phyloP scores from a whole-genome alignment of 305 asterid genomes.

The Galium porrigens region DNA sequence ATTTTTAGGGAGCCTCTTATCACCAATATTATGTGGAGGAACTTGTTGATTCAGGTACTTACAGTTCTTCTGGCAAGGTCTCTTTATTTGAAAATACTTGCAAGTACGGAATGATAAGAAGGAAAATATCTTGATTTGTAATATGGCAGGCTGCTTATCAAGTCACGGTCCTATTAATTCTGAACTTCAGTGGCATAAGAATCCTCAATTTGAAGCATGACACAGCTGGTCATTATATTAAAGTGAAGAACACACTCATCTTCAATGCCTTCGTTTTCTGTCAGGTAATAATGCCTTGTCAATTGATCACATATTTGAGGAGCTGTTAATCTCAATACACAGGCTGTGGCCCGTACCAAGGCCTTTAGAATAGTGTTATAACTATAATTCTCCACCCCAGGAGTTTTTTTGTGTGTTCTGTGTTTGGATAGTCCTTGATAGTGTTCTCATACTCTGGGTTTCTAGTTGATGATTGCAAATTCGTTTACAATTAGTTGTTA shows the following conservation, averaged over 20 bases:
- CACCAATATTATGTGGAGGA: constrained; percentile 97
- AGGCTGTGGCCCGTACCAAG: not conserved
- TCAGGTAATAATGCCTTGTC: constrained; percentile 36
- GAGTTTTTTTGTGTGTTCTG: not conserved
- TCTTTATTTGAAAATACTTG: not conserved
- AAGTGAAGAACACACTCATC: constrained; percentile 62
- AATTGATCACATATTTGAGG: not conserved
- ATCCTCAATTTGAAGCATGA: constrained; percentile 48
- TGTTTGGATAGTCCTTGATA: not conserved
- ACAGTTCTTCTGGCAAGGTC: not conserved
- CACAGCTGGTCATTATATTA: constrained; percentile 31
- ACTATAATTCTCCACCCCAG: not conserved
- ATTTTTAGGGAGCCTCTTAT: constrained; percentile 81
- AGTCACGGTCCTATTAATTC: constrained; percentile 68
- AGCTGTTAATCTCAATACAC: not conserved
- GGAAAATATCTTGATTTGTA: constrained; percentile 1
- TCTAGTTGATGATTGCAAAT: not conserved
- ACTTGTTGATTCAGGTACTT: constrained; percentile 68
- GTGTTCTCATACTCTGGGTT: not conserved
- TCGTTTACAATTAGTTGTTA: no score
- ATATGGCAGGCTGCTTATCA: constrained; percentile 68
- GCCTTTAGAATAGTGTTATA: no score
- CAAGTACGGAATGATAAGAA: not conserved
- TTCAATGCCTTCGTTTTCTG: constrained; percentile 80
- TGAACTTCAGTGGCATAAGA: constrained; percentile 59